Evolutionary conservation across 2,329 filamentous ascomycete genomes (phyloP).

Genomic region (Fusarium buxicola): DNA sequence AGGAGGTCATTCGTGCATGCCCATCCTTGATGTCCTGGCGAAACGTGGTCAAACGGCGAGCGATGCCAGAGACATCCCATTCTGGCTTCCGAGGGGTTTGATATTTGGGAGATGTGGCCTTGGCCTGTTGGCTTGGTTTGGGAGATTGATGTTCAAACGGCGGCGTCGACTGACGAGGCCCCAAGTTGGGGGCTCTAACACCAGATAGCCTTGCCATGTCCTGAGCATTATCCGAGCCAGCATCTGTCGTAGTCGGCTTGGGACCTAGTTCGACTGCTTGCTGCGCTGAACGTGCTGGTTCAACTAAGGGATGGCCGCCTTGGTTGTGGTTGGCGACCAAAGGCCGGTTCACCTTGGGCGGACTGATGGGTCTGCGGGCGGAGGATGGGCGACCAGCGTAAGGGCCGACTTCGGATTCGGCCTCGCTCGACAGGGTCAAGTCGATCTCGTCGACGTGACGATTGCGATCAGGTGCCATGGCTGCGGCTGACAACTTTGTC

Average conservation of each 20-base stretch:
- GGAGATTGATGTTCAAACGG: slow-evolving; percentile 26
- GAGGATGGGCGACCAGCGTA: slow-evolving; percentile 19
- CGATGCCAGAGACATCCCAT: slow-evolving; percentile 60
- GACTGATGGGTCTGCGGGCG: slow-evolving; percentile 44
- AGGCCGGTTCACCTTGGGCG: slow-evolving; percentile 44
- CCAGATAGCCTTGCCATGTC: slow-evolving; percentile 42
- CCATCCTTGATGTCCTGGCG: slow-evolving; percentile 58
- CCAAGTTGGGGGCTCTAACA: slow-evolving; percentile 29
- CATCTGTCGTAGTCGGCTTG: slow-evolving; percentile 22
- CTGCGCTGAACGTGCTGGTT: slow-evolving; percentile 6
- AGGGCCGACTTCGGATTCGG: slow-evolving; percentile 13
- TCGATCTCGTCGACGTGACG: slow-evolving; percentile 33
- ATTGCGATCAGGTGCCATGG: slow-evolving; percentile 18
- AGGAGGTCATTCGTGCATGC: slow-evolving; percentile 59
- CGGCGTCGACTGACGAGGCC: slow-evolving; percentile 43
- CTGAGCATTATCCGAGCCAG: slow-evolving; percentile 31
- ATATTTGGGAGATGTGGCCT: slow-evolving; percentile 29
- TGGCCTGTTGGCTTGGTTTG: slow-evolving; percentile 21
- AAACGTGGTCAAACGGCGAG: slow-evolving; percentile 53
- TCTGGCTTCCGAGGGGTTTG: slow-evolving; percentile 46
- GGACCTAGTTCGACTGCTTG: slow-evolving; percentile 9
- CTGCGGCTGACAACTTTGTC: slow-evolving; percentile 34
- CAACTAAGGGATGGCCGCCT: slow-evolving; percentile 7
- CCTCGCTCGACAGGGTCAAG: slow-evolving; percentile 32
- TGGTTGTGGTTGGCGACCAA: slow-evolving; percentile 14